Base-by-base conservation (phyloP, 2,329 filamentous ascomycete genomes). In the Microdochium bolleyi region DNA sequence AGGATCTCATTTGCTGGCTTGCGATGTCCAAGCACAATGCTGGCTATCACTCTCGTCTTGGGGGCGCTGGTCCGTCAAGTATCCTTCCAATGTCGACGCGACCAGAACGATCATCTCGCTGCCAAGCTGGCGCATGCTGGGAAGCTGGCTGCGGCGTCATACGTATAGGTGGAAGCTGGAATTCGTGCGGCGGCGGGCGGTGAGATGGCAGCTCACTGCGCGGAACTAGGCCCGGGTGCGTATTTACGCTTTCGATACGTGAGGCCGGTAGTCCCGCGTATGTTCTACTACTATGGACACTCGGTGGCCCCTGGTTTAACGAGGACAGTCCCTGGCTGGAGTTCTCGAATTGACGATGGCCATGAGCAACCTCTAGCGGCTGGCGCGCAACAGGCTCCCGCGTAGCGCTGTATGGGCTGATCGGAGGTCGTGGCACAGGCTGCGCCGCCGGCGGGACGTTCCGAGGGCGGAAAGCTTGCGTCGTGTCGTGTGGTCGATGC, bases 81-180 rank as follows among this genome's bases (percentile, higher is more conserved):
- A 82, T 72, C 2, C 81, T 82, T 11, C 76, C 79, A 56, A 85
- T 85, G 59, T 83, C 80, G 49, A 85, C 76, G 16, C 82, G 75
- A 37, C 73, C 67, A 19, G 73, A 67, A 25, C 79, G 73, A 52
- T 81, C 79, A 53, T 79, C 77, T 46, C 75, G 71, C 52, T 64
- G 62, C 65, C 71, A 73, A 24, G 55, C 54, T 16, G 60, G 44
- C 32, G 66, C 64, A 16, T 57, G 53, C n/a, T 60, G 52, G 14
- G 60, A 57, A 2, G 52, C 56, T 27, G 60, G 57, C 34, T 64
- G 61, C 41, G 63, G 62, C 54, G 65, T 67, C 51, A 64, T 68
- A 48, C 68, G 67, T 41, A 73, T 74, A 3, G 70, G 70, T 34
- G 71, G 69, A 25, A 72, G 58, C 55, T 72, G 70, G 51, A 68